These are phyloP conservation scores for Xylaria cubensis DNA, from an alignment of 495 filamentous ascomycete genomes.

Conservation along the genomic window DNA sequence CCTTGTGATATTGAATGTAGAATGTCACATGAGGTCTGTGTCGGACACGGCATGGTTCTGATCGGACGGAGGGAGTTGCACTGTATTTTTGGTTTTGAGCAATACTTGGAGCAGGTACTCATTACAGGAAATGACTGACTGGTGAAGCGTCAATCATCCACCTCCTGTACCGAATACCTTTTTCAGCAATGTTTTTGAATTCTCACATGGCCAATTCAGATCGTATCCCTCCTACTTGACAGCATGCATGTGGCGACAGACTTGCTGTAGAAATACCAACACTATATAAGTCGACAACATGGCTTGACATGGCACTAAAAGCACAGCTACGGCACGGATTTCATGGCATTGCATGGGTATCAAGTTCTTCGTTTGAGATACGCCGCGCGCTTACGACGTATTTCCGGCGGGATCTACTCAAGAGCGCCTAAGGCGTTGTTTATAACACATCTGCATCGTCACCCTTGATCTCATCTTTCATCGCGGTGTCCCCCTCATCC, in stretches of 20 bases:
- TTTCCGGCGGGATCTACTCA: not conserved
- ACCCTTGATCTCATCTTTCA: slow-evolving; percentile 27
- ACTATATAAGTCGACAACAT: not conserved
- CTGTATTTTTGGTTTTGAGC: not conserved
- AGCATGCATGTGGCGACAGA: not conserved
- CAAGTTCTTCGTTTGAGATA: not conserved
- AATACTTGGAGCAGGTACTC: not conserved
- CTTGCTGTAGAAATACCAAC: not conserved
- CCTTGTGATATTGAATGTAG: too few species aligned
- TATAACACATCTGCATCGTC: slow-evolving; percentile 27
- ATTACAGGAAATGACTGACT: not conserved
- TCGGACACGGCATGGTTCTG: not conserved
- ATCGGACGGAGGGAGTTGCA: not conserved
- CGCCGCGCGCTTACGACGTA: not conserved
- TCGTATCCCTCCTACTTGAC: too few species aligned
- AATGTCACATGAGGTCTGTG: not conserved
- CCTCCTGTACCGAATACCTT: not conserved
- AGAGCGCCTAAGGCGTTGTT: not conserved
- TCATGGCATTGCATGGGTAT: slow-evolving; percentile 8
- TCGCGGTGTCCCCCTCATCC: slow-evolving; percentile 27
- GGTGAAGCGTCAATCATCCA: not conserved
- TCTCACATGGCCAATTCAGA: not conserved
- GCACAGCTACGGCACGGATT: not conserved
- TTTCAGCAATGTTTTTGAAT: not conserved
- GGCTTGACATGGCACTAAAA: not conserved